Evolutionary conservation across 805 yeast species (phyloP).

Genomic region (Yamadazyma sp.): DNA sequence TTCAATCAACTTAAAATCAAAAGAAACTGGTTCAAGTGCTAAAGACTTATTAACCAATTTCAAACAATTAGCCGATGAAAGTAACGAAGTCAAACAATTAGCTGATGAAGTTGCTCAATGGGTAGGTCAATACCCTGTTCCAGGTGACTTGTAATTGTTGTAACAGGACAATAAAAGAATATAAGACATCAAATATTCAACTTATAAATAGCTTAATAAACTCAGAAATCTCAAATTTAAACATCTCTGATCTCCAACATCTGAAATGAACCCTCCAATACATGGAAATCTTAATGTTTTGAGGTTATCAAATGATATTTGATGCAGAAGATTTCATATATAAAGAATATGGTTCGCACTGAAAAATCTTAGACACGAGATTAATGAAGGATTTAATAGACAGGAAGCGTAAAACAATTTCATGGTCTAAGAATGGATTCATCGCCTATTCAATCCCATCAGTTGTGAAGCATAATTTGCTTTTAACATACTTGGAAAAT

Average conservation of each 20-base stretch:
- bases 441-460: conserved; percentile 62
- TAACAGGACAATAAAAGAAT: too few relatives aligned
- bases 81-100: conserved; percentile 49
- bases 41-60: conserved; percentile 65
- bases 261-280: too few relatives aligned
- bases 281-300: too few relatives aligned
- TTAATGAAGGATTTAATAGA: too few relatives aligned
- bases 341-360: too few relatives aligned
- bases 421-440: conserved; percentile 86
- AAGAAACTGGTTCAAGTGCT: conserved; percentile 55
- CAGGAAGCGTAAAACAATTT: conserved; percentile 33
- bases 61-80: conserved; percentile 65
- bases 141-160: conserved; percentile 63
- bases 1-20: conserved; percentile 57
- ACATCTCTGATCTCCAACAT: too few relatives aligned
- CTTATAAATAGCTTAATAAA: too few relatives aligned
- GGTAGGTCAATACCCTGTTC: conserved; percentile 80
- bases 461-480: conserved; percentile 37
- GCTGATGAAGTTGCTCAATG: conserved; percentile 67
- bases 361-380: too few relatives aligned
- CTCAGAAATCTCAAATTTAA: too few relatives aligned
- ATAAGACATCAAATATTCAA: too few relatives aligned
- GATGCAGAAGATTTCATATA: too few relatives aligned
- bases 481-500: conserved; percentile 68
- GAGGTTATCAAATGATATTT: too few relatives aligned